phyloP scores from a whole-genome alignment of 176 grass and related monocot species.

The Musa acuminata region DNA sequence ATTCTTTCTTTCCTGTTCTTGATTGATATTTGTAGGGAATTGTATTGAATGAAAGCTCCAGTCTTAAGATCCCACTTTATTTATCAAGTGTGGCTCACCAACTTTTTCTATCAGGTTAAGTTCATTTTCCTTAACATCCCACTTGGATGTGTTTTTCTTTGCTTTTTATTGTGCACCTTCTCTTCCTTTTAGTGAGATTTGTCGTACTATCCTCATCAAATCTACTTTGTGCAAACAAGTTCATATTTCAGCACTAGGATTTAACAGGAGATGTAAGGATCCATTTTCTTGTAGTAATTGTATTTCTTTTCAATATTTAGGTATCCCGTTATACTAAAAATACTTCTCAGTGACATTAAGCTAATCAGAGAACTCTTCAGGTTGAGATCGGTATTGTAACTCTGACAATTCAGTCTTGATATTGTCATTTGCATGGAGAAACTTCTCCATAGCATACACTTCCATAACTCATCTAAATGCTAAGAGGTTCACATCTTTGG shows the following conservation, averaged over 20 bases:
- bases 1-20: conserved; percentile 1
- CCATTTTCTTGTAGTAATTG: too few species aligned
- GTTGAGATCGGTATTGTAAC: too few species aligned
- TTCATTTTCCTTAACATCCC: neutral
- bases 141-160: neutral
- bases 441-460: too few species aligned
- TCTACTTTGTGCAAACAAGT: too few species aligned
- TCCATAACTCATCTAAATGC: too few species aligned
- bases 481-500: too few species aligned
- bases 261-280: too few species aligned
- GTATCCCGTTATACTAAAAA: neutral
- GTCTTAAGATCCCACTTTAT: conserved; percentile 59
- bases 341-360: neutral
- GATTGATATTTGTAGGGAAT: conserved; percentile 55
- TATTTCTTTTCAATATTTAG: too few species aligned
- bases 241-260: too few species aligned
- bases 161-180: neutral
- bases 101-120: conserved; percentile 72
- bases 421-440: too few species aligned
- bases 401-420: too few species aligned
- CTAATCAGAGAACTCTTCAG: neutral
- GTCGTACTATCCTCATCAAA: too few species aligned
- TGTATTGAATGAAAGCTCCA: conserved; percentile 74
- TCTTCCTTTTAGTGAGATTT: neutral
- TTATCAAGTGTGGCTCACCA: conserved; percentile 83